phyloP scores from a whole-genome alignment of 371 early-diverging fungal genomes.

The Syncephalis plumigaleata region DNA sequence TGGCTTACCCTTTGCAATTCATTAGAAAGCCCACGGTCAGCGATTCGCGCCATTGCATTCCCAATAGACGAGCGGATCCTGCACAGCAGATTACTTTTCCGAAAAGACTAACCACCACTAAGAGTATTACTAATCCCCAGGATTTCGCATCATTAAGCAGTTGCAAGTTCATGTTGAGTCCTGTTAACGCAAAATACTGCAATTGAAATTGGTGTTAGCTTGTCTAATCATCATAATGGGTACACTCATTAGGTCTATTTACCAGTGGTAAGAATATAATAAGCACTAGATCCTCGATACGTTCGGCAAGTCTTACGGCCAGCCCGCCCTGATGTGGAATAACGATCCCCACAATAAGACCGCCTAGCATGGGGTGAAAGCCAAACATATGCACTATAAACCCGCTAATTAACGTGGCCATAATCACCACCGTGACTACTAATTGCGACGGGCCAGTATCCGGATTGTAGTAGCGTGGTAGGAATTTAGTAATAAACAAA shows the following conservation, averaged over 20 bases:
- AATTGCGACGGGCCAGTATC: constrained; percentile 39
- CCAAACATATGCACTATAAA: constrained; percentile 79
- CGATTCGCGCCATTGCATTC: constrained; percentile 66
- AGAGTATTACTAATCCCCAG: constrained; percentile 67
- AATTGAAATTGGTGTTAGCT: too few species aligned
- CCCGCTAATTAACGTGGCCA: constrained; percentile 40
- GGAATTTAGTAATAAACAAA: constrained; percentile 21
- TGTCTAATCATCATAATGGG: too few species aligned
- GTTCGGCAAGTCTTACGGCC: constrained; percentile 69
- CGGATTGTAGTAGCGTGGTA: constrained; percentile 20
- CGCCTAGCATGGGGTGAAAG: constrained; percentile 86
- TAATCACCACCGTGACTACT: constrained; percentile 44
- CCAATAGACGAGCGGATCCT: constrained; percentile 40
- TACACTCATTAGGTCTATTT: too few species aligned
- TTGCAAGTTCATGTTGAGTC: constrained; percentile 74
- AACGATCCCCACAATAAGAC: constrained; percentile 69
- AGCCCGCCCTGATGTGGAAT: constrained; percentile 81
- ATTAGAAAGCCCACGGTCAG: constrained; percentile 78
- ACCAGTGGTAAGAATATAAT: constrained; percentile 69
- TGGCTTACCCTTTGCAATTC: constrained; percentile 67
- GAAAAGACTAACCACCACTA: constrained; percentile 53
- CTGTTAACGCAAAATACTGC: constrained; percentile 80
- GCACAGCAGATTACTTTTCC: constrained; percentile 83
- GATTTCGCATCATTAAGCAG: constrained; percentile 41
- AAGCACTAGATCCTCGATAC: constrained; percentile 79